These are phyloP conservation scores for Yamadazyma philogaea DNA, from an alignment of 805 yeast genomes.

Conservation along the genomic window DNA sequence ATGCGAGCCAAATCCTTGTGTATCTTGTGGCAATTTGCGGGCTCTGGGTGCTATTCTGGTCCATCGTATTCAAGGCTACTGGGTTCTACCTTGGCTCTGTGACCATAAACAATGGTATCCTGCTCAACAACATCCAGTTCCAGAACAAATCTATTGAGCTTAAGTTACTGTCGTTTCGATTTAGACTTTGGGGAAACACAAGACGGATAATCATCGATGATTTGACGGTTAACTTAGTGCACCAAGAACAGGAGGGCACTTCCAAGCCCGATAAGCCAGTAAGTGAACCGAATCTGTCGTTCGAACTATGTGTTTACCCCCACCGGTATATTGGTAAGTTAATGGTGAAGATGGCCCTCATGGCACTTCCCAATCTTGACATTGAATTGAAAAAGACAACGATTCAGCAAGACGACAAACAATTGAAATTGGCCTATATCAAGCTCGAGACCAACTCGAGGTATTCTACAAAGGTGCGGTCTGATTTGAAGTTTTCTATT, in stretches of 20 bases:
- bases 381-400: constrained; percentile 21
- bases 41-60: constrained; percentile 32
- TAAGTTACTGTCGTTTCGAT: constrained; percentile 22
- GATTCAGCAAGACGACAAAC: constrained; percentile 6
- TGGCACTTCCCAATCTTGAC: constrained; percentile 21
- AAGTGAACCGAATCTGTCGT: background rate
- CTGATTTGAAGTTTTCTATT: constrained; percentile 19
- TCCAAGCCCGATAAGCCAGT: background rate
- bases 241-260: background rate
- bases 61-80: constrained; percentile 23
- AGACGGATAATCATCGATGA: constrained; percentile 28
- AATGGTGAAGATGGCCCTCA: constrained; percentile 7
- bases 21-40: constrained; percentile 1
- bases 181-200: constrained; percentile 40
- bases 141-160: constrained; percentile 15
- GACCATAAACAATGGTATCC: constrained; percentile 37
- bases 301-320: constrained; percentile 16
- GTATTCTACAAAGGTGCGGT: constrained; percentile 15
- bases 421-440: constrained; percentile 19
- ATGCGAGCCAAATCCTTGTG: constrained; percentile 1
- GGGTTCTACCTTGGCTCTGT: constrained; percentile 35
- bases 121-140: constrained; percentile 29
- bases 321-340: constrained; percentile 9
- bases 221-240: constrained; percentile 6
- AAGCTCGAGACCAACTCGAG: constrained; percentile 20